Conservation (phyloP, 1,139 yeast genomes). For the Hansenula sp. region DNA sequence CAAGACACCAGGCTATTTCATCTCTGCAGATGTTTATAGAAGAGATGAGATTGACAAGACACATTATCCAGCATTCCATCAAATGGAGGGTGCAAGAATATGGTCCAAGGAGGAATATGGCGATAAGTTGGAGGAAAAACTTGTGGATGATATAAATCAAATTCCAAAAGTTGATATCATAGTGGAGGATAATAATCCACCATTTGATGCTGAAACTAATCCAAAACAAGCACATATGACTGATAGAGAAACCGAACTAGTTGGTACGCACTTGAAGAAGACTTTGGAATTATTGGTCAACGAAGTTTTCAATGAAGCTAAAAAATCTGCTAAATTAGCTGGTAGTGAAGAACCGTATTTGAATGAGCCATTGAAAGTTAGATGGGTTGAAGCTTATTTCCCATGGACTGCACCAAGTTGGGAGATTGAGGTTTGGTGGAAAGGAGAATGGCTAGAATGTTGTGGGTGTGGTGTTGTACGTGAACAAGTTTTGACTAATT, state of each 20-base stretch:
- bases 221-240: slow-evolving; percentile 82
- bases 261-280: slow-evolving; percentile 76
- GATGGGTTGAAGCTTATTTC: slow-evolving; percentile 96
- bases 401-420: slow-evolving; percentile 99
- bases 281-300: slow-evolving; percentile 81
- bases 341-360: slow-evolving; percentile 62
- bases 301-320: slow-evolving; percentile 77
- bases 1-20: slow-evolving; percentile 81
- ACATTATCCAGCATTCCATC: slow-evolving; percentile 97
- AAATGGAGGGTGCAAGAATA: slow-evolving; percentile 92
- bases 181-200: slow-evolving; percentile 71
- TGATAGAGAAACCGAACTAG: slow-evolving; percentile 61
- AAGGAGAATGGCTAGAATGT: slow-evolving; percentile 96
- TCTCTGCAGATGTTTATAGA: slow-evolving; percentile 94
- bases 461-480: slow-evolving; percentile 95
- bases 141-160: slow-evolving; percentile 57
- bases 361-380: slow-evolving; percentile 73
- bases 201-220: slow-evolving; percentile 54
- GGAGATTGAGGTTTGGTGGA: slow-evolving; percentile 99
- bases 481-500: slow-evolving; percentile 68
- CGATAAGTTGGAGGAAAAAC: slow-evolving; percentile 28
- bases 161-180: slow-evolving; percentile 64
- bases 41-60: slow-evolving; percentile 94
- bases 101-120: slow-evolving; percentile 58
- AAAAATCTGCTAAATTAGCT: slow-evolving; percentile 60